Conservation (phyloP, 2,329 filamentous ascomycete species). For the Ophiocordyceps camponoti-floridani region DNA sequence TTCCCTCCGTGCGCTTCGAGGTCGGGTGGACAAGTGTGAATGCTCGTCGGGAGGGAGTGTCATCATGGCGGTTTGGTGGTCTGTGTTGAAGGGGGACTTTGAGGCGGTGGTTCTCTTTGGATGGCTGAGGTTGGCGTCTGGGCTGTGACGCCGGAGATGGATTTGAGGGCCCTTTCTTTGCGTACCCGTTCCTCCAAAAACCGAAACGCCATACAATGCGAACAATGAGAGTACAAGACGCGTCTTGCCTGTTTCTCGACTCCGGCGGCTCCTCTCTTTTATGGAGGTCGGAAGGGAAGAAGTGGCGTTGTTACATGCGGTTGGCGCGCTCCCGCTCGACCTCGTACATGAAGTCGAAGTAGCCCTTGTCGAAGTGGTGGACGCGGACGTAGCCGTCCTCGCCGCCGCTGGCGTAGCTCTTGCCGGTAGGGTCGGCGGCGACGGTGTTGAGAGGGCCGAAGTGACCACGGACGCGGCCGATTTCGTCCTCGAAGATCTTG, state of each 20-base stretch:
- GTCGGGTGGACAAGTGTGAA: too few species aligned
- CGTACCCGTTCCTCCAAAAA: slow-evolving; percentile 8
- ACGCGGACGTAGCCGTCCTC: slow-evolving; percentile 98
- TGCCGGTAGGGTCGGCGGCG: slow-evolving; percentile 78
- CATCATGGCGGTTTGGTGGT: too few species aligned
- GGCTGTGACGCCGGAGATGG: too few species aligned
- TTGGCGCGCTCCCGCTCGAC: slow-evolving; percentile 70
- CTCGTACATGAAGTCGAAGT: slow-evolving; percentile 98
- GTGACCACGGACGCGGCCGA: slow-evolving; percentile 89
- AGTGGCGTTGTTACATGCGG: slow-evolving; percentile 15
- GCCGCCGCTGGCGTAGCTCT: slow-evolving; percentile 84
- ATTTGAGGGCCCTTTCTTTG: neutral
- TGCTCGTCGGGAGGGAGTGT: too few species aligned
- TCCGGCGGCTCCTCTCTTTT: slow-evolving; percentile 3
- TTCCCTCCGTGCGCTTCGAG: too few species aligned
- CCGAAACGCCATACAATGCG: slow-evolving; percentile 22
- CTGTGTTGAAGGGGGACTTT: too few species aligned
- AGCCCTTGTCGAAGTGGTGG: slow-evolving; percentile 96
- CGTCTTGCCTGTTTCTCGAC: neutral
- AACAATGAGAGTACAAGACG: slow-evolving; percentile 18
- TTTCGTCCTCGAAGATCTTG: slow-evolving; percentile 98
- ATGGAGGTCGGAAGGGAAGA: too few species aligned
- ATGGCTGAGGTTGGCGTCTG: too few species aligned
- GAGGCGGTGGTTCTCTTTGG: too few species aligned
- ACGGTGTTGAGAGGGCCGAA: slow-evolving; percentile 97